Conservation (phyloP, 768 basidiomycete genomes). For the Trametes gibbosa region DNA sequence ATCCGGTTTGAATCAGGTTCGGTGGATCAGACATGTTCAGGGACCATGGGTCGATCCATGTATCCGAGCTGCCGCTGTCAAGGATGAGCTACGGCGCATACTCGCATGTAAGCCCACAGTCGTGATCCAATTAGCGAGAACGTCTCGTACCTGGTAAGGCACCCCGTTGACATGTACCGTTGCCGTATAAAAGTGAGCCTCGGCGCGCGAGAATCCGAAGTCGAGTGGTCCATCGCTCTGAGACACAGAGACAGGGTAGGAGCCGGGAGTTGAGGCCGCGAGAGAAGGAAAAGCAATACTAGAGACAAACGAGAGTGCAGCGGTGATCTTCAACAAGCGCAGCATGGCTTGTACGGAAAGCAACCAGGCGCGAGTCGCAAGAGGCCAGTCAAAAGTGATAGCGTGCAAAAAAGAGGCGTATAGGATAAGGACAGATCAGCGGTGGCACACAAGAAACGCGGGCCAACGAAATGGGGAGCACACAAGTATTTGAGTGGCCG, state of each 20-base stretch:
- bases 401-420: too few relatives aligned
- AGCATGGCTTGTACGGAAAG: too few relatives aligned
- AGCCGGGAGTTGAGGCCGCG: neutral
- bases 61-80: slow-evolving; percentile 9
- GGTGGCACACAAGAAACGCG: too few relatives aligned
- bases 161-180: slow-evolving; percentile 5
- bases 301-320: neutral
- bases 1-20: neutral
- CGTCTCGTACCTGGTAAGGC: slow-evolving; percentile 3
- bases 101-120: neutral
- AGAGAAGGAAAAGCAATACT: neutral
- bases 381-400: too few relatives aligned
- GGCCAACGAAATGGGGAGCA: too few relatives aligned
- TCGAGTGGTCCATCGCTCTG: neutral
- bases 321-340: neutral
- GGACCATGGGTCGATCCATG: slow-evolving; percentile 10
- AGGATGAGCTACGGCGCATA: neutral
- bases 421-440: too few relatives aligned
- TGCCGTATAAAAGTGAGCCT: neutral
- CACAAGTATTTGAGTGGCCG: too few relatives aligned
- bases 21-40: neutral
- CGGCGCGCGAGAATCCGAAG: slow-evolving; percentile 2
- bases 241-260: neutral
- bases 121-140: neutral
- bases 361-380: too few relatives aligned